A percentile compares a stretch with the other conserved stretches of the same genome.
These are phyloP conservation scores for Rutstroemia sp. DNA, from an alignment of 2,329 filamentous ascomycete genomes.

Conservation along the genomic window DNA sequence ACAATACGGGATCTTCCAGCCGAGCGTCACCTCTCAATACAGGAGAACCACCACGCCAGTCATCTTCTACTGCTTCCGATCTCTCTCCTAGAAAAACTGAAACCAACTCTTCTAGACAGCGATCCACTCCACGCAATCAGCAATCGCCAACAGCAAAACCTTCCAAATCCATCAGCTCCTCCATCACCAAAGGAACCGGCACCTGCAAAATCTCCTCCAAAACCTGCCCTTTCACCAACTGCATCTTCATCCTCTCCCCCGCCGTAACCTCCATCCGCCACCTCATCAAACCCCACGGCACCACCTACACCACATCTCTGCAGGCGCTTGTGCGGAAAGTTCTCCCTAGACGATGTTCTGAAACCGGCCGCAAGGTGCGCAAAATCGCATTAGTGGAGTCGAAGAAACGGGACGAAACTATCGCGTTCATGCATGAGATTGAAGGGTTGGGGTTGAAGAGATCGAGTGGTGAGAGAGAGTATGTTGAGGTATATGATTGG, in stretches of 20 bases:
- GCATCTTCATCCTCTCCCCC: constrained; percentile 24
- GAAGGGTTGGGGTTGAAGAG: constrained; percentile 18
- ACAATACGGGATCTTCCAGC: too few species aligned
- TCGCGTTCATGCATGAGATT: constrained; percentile 27
- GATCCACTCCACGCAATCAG: background rate
- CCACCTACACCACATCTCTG: constrained; percentile 14
- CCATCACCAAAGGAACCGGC: constrained; percentile 10
- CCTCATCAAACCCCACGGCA: constrained; percentile 20
- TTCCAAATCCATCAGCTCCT: background rate
- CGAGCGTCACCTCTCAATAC: too few species aligned
- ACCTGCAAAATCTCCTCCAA: constrained; percentile 9
- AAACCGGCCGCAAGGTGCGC: constrained; percentile 15
- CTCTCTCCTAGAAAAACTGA: background rate
- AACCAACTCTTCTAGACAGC: background rate
- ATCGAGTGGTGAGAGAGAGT: constrained; percentile 24
- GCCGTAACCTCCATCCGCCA: constrained; percentile 15
- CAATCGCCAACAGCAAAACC: background rate
- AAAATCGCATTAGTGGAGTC: constrained; percentile 32
- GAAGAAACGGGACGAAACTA: constrained; percentile 24
- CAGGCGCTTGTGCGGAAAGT: constrained; percentile 10
- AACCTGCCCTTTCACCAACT: constrained; percentile 15
- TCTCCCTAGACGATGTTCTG: constrained; percentile 13
- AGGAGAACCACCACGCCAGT: too few species aligned
- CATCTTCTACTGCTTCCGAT: background rate
- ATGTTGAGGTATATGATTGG: constrained; percentile 34